Evolutionary conservation across 805 yeast genomes (phyloP), one percentile per base, ranked within the genome.

Genomic region (Lipomyces anomalus): DNA sequence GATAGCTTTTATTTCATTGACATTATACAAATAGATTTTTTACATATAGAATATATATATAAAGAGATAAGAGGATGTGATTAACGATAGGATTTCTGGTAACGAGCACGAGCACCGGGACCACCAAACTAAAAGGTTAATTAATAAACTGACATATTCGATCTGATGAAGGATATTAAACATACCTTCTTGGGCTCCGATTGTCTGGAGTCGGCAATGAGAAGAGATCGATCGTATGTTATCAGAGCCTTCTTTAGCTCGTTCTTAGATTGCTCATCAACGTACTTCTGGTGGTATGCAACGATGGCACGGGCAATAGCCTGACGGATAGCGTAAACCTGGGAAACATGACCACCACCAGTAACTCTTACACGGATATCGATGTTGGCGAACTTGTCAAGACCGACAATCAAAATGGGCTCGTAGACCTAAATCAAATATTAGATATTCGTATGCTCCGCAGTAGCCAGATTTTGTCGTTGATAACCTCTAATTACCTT

Each of bases 331-430:
- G 98, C 98, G 80, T 92, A 92, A 46, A 92, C 95, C 81, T 92
- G 98, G 60, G 97, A 90, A 64, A 90, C 97, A 84, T 92, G 98
- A 79, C 98, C 98, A 88, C 98, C 98, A 76, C 98, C 98, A 71
- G 95, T 81, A 70, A 92, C 97, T 75, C 92, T 83, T 71, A 92
- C 94, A 80, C 97, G 90, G 78, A 92, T 87, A 78, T 92, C 98
- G 67, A 92, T 83, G 80, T 82, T 82, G 74, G 95, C 90, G 78
- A 88, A 92, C 78, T 92, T 92, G 82, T 92, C 97, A 70, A 92
- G 81, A 69, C 98, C 98, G 69, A 87, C 97, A 71, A 92, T 77
- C 71, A 94, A 80, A 70, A 92, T 81, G 73, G 98, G 97, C 82
- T 92, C 98, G 89, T 89, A 92, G 66, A 92, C 97, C 54, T 50